phyloP scores from a whole-genome alignment of 2,329 filamentous ascomycete genomes.

The Pseudogymnoascus sp. region DNA sequence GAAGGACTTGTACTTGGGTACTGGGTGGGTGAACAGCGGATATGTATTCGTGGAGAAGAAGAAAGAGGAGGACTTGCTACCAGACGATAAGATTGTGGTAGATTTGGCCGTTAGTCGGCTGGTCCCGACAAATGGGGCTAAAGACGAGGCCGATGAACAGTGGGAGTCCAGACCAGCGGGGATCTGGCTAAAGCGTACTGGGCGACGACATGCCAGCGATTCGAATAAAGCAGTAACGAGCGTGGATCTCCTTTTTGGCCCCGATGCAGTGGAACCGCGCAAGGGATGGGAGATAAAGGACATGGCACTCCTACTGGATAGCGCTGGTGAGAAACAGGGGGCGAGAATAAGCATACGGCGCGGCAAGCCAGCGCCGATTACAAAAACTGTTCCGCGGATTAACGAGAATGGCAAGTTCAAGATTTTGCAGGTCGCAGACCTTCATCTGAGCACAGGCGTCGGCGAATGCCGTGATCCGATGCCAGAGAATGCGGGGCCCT shows the following conservation, averaged over 20 bases:
- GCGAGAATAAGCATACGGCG: conserved; percentile 72
- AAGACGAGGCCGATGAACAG: conserved; percentile 44
- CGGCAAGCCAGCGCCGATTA: conserved; percentile 54
- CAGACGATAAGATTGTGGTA: conserved; percentile 55
- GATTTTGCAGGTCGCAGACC: conserved; percentile 91
- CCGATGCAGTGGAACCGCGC: conserved; percentile 78
- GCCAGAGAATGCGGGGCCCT: conserved; percentile 67
- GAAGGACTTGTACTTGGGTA: conserved; percentile 61
- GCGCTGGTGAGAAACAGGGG: conserved; percentile 51
- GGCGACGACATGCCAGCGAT: conserved; percentile 42
- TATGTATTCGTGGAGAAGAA: conserved; percentile 63
- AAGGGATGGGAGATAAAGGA: conserved; percentile 75
- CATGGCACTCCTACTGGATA: conserved; percentile 63
- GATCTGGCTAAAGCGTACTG: conserved; percentile 52
- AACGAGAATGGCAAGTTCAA: conserved; percentile 90
- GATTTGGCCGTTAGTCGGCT: conserved; percentile 56
- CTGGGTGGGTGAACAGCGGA: conserved; percentile 55
- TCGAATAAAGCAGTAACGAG: conserved; percentile 48
- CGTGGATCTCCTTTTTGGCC: conserved; percentile 61
- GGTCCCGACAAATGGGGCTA: conserved; percentile 45
- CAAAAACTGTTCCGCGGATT: conserved; percentile 68
- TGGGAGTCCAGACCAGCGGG: conserved; percentile 63
- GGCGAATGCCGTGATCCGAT: conserved; percentile 81
- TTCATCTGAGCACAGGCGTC: conserved; percentile 85
- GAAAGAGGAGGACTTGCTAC: conserved; percentile 57